Evolutionary conservation across 192 early-diverging fungal species (phyloP).

Genomic region (Backusella circina): DNA sequence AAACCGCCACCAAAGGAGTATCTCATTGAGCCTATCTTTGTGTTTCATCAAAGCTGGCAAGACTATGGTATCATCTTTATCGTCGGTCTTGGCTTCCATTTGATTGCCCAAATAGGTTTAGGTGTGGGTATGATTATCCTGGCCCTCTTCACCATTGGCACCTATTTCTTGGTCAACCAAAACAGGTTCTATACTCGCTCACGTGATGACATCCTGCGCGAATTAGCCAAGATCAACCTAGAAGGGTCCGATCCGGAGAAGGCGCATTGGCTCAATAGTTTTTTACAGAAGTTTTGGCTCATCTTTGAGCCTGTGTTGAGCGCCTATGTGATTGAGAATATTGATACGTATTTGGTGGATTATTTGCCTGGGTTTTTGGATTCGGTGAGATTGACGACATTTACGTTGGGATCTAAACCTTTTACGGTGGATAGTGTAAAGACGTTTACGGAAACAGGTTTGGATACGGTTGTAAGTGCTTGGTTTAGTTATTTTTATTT

Average conservation of each 20-base stretch:
- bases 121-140: neutral
- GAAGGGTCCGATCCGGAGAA: conserved; percentile 47
- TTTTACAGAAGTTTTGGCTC: conserved; percentile 73
- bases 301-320: conserved; percentile 75
- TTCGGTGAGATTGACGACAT: conserved; percentile 55
- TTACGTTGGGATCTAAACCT: conserved; percentile 62
- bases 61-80: conserved; percentile 17
- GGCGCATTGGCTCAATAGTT: conserved; percentile 77
- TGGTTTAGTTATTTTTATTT: neutral
- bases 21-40: neutral
- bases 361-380: conserved; percentile 65
- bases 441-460: conserved; percentile 51
- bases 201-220: conserved; percentile 53
- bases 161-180: conserved; percentile 49
- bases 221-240: conserved; percentile 31
- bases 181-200: conserved; percentile 43
- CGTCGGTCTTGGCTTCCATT: neutral
- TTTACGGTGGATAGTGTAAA: conserved; percentile 56
- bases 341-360: conserved; percentile 61
- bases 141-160: conserved; percentile 18
- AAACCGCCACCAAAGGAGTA: neutral
- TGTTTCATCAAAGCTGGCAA: conserved; percentile 9
- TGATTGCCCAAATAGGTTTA: neutral
- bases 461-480: conserved; percentile 44
- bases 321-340: conserved; percentile 57